Conservation (phyloP, 805 yeast species). For the Candida golubevii region DNA sequence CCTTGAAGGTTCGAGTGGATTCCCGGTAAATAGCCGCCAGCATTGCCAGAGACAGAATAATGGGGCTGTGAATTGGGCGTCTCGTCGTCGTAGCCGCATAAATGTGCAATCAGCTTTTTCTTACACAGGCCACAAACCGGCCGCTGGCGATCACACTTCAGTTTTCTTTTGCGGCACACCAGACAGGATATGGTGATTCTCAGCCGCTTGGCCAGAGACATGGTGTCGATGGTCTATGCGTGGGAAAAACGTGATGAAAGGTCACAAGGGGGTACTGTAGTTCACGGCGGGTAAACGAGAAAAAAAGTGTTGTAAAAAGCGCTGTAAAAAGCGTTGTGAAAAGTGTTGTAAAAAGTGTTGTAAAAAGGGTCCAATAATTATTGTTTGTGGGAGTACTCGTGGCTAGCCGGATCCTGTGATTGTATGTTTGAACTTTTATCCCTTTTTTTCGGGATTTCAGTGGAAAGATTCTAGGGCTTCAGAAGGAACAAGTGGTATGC, state of each 20-base stretch:
- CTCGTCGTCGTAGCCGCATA: constrained; percentile 34
- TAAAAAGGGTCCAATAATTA: too few relatives aligned
- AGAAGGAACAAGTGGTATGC: too few relatives aligned
- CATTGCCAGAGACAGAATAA: neutral
- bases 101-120: constrained; percentile 40
- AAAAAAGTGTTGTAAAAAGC: too few relatives aligned
- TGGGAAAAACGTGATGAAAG: neutral
- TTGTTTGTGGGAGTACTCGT: too few relatives aligned
- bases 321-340: too few relatives aligned
- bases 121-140: constrained; percentile 43
- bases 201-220: constrained; percentile 28
- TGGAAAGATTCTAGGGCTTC: too few relatives aligned
- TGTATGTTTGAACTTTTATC: too few relatives aligned
- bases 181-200: constrained; percentile 42
- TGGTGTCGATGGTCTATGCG: neutral
- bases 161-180: constrained; percentile 41
- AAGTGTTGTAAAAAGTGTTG: too few relatives aligned
- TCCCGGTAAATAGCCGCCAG: neutral
- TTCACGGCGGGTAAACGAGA: too few relatives aligned
- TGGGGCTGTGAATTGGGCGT: neutral
- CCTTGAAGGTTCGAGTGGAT: neutral
- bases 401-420: too few relatives aligned
- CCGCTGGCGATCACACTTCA: constrained; percentile 38
- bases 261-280: neutral
- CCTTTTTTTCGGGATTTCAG: too few relatives aligned